phyloP scores from a whole-genome alignment of 169 alveolate species.

The Plasmodium coatneyi region DNA sequence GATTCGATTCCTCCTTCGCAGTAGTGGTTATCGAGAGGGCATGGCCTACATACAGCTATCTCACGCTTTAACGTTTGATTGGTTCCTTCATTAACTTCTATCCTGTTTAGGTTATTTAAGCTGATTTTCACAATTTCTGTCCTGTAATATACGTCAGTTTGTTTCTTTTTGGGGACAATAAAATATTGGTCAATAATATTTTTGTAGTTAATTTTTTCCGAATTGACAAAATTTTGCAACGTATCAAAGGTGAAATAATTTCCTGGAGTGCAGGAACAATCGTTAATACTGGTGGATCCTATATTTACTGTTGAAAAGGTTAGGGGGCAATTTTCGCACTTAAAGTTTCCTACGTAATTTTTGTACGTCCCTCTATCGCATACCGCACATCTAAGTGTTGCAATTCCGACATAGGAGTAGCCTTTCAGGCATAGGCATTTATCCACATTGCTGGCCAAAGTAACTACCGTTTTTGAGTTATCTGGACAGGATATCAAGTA shows the following conservation, averaged over 20 bases:
- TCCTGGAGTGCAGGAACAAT: conserved; percentile 81
- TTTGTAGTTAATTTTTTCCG: conserved; percentile 48
- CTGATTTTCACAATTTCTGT: conserved; percentile 45
- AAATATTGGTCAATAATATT: conserved; percentile 48
- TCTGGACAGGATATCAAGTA: conserved; percentile 77
- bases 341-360: conserved; percentile 71
- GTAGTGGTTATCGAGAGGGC: conserved; percentile 59
- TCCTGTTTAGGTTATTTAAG: conserved; percentile 13
- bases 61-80: conserved; percentile 38
- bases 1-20: conserved; percentile 73
- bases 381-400: conserved; percentile 72
- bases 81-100: conserved; percentile 10
- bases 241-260: conserved; percentile 70
- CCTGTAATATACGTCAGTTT: conserved; percentile 21
- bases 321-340: conserved; percentile 81
- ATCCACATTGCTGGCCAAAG: conserved; percentile 59
- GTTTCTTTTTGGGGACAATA: conserved; percentile 38
- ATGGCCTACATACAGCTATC: conserved; percentile 67
- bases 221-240: conserved; percentile 23
- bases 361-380: conserved; percentile 84
- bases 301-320: conserved; percentile 78
- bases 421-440: conserved; percentile 84
- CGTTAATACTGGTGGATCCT: conserved; percentile 78
- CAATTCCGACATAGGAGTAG: conserved; percentile 49
- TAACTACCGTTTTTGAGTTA: conserved; percentile 79